Base-by-base conservation (phyloP, 176 grass and related monocot species). In the Avena atlantica region DNA sequence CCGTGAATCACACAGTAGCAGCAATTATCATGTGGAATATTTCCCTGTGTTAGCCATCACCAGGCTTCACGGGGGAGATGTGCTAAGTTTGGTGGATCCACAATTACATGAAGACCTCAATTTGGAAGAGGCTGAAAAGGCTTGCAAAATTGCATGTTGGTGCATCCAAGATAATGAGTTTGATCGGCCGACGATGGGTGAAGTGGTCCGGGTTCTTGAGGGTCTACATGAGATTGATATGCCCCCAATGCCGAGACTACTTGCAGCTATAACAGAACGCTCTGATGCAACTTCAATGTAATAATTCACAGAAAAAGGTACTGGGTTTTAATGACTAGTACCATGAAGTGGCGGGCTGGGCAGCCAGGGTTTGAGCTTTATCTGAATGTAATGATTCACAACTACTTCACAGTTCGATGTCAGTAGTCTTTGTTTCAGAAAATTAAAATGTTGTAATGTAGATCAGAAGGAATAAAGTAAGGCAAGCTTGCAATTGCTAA, bases 101-200 rank as follows among this genome's bases (percentile, higher is more conserved):
- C 77, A 64, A 21, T 74, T 91, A 34, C 49, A 85, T 15, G 83
- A 21, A 44, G 91, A 92, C 58, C 56, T 68, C 70, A 78, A 84
- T 55, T 65, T 79, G 29, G 87, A 89, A 74, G 64, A 92, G 70
- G 48, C 65, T 36, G 83, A 83, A 50, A 84, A 57, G 40, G 87
- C 61, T 53, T 87, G 86, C 52, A 92, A 87, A 83, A 66, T 89
- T 89, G 83, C 87, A 20, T 73, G 49, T 61, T 92, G 87, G 91
- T 92, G 91, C 75, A 88, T 92, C 81, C 84, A 92, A 76, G 83
- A 73, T 79, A 83, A 86, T 34, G 91, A 89, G 78, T 79, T 75
- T 66, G 19, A 62, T 64, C 57, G 91, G 29, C 91, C 91, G 0
- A 86, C 91, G 9, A 92, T 92, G 87, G 70, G 60, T 42, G 82